Percentiles rank a stretch among this genome's conserved stretches.
Conservation (phyloP, 2,329 filamentous ascomycete species). For the Chaetoscypha palmicola region DNA sequence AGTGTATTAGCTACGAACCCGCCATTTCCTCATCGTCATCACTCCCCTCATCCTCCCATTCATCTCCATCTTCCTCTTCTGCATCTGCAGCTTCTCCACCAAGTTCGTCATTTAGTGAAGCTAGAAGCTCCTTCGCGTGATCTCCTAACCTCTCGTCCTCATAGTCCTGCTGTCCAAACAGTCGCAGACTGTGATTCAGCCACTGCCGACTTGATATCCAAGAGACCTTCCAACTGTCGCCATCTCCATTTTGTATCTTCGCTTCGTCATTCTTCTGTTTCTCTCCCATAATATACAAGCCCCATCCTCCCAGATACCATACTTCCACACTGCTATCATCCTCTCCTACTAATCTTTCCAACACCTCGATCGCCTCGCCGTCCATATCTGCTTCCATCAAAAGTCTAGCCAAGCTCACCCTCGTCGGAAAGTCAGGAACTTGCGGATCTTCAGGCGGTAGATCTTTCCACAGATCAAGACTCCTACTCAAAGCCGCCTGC, state of each 20-base stretch:
- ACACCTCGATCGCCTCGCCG: slow-evolving; percentile 73
- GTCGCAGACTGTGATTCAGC: slow-evolving; percentile 71
- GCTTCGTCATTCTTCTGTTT: slow-evolving; percentile 46
- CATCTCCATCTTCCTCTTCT: slow-evolving; percentile 42
- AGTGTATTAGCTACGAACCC: neutral
- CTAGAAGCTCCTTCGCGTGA: slow-evolving; percentile 66
- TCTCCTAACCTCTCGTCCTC: slow-evolving; percentile 73
- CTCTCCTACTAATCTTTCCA: slow-evolving; percentile 77
- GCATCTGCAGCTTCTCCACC: slow-evolving; percentile 54
- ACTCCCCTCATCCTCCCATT: slow-evolving; percentile 48
- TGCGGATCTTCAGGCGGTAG: slow-evolving; percentile 62
- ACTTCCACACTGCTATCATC: slow-evolving; percentile 93
- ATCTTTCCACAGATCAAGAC: slow-evolving; percentile 77
- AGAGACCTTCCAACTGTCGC: slow-evolving; percentile 40
- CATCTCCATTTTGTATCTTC: slow-evolving; percentile 34
- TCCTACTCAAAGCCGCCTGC: slow-evolving; percentile 66
- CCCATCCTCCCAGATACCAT: slow-evolving; percentile 97
- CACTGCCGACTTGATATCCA: slow-evolving; percentile 74
- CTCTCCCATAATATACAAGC: slow-evolving; percentile 70
- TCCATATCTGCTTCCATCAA: slow-evolving; percentile 88
- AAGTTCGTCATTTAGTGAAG: slow-evolving; percentile 55
- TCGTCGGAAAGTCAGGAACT: slow-evolving; percentile 78
- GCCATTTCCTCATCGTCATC: neutral
- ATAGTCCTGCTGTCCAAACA: slow-evolving; percentile 76
- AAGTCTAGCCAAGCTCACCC: slow-evolving; percentile 76